Evolutionary conservation across 129 eudicot genomes (phyloP), one percentile per base, ranked within the genome.

Genomic region (Calendula officinalis): DNA sequence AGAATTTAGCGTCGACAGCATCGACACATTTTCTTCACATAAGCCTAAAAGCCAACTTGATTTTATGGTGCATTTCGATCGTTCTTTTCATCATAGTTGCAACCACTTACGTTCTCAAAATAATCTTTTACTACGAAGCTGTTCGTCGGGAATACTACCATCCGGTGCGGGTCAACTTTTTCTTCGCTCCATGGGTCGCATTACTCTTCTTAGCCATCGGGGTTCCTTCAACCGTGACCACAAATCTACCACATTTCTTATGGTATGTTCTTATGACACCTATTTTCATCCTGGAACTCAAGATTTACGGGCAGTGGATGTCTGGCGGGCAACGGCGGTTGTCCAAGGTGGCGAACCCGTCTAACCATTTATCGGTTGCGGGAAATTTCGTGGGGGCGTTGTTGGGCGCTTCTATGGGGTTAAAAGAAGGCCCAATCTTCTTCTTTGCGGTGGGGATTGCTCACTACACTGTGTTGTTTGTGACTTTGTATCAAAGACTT

Each of bases 281-380:
- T 7, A 53, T 88, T 13, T 75, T 84, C 7, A 48, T 58, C 27
- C 76, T 88, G 8, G 91, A 88, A 81, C 80, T 88, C 13, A 84
- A 88, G 74, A 84, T 88, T 35, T 88, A 88, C 58, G 96, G 96
- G 3, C 96, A 88, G 58, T 88, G 96, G 96, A 88, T 88, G 96
- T 88, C 96, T 0, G 96, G 96, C 12, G 96, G 96, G 17, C 86
- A 84, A 37, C 42, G 96, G 53, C 64, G 91, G 74, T 83, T 88
- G 34, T 88, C 96, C 0, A 84, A 88, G 71, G 91, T 88, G 77
- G 96, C 91, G 4, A 88, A 88, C 35, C 96, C 96, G 1, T 76
- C 86, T 3, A 88, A 84, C 66, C 91, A 88, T 65, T 80, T 88
- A 11, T 81, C 96, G 0, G 64, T 88, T 11, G 86, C 84, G 5